Percentiles rank a stretch among this genome's conserved stretches.
Evolutionary conservation across 2,329 filamentous ascomycete species (phyloP).

Genomic region (Lithohypha guttulata): DNA sequence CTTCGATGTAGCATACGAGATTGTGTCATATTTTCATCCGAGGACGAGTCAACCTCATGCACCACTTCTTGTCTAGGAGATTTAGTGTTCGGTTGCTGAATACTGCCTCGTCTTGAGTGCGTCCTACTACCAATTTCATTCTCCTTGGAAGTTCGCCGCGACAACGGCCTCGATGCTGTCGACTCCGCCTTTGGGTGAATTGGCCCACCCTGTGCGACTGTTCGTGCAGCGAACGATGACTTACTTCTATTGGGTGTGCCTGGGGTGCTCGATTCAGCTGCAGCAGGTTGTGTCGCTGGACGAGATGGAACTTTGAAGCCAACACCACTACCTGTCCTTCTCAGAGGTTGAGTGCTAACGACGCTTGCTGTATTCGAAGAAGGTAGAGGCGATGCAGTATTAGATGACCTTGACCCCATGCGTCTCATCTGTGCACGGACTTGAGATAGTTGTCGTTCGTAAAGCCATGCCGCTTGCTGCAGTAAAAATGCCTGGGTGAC

Average conservation of each 20-base stretch:
- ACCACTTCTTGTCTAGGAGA: constrained; percentile 15
- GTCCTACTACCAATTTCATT: constrained; percentile 10
- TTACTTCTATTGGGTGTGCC: constrained; percentile 19
- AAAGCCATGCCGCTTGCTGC: constrained; percentile 87
- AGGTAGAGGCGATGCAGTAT: constrained; percentile 32
- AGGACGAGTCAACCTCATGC: constrained; percentile 16
- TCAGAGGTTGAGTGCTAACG: constrained; percentile 28
- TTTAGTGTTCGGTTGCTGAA: constrained; percentile 18
- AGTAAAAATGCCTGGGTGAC: constrained; percentile 82
- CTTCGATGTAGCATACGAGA: constrained; percentile 17
- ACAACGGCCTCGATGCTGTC: constrained; percentile 15
- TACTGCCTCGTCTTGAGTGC: constrained; percentile 20
- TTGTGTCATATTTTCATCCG: constrained; percentile 20
- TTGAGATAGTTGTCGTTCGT: constrained; percentile 80
- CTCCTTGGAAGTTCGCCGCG: constrained; percentile 18
- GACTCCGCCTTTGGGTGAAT: constrained; percentile 9
- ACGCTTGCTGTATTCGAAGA: constrained; percentile 35
- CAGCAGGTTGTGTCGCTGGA: constrained; percentile 23
- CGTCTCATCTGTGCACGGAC: constrained; percentile 83
- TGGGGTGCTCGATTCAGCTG: constrained; percentile 16
- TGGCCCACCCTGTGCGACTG: constrained; percentile 6
- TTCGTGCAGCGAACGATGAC: constrained; percentile 16
- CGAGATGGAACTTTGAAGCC: constrained; percentile 31
- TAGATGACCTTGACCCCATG: constrained; percentile 32
- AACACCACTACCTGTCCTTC: constrained; percentile 24